phyloP scores from a whole-genome alignment of 208 protist genomes.

The Acanthamoeba triangularis region DNA sequence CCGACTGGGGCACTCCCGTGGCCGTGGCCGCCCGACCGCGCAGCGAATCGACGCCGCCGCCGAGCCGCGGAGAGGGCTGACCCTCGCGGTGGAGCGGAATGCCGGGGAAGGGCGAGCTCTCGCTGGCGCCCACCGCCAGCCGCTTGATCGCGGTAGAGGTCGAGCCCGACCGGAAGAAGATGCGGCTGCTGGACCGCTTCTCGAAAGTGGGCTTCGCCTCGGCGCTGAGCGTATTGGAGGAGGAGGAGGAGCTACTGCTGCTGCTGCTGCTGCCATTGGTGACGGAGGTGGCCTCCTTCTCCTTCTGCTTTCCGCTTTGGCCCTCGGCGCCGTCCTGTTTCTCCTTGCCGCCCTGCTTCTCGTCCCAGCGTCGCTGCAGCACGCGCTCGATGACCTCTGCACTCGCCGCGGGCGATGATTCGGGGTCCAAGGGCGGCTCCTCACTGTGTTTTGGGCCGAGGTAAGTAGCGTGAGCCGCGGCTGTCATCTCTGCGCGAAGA shows the following conservation, averaged over 20 bases:
- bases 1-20: not conserved
- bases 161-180: not conserved
- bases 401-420: not conserved
- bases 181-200: not conserved
- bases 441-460: not conserved
- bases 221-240: not conserved
- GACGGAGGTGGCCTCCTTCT: not conserved
- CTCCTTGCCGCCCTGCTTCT: not conserved
- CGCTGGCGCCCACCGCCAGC: not conserved
- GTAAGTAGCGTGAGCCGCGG: too few species aligned
- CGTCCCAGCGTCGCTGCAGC: not conserved
- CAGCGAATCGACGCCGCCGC: not conserved
- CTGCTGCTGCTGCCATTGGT: not conserved
- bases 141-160: not conserved
- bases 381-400: not conserved
- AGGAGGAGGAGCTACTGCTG: not conserved
- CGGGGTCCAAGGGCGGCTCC: not conserved
- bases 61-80: not conserved
- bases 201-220: not conserved
- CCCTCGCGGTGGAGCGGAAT: conserved; percentile 32
- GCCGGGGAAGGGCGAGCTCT: conserved; percentile 25
- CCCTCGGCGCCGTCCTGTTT: not conserved
- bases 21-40: not conserved
- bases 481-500: not conserved
- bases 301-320: not conserved